Conservation (phyloP, 768 basidiomycete species). For the Daedaleopsis sinensis region DNA sequence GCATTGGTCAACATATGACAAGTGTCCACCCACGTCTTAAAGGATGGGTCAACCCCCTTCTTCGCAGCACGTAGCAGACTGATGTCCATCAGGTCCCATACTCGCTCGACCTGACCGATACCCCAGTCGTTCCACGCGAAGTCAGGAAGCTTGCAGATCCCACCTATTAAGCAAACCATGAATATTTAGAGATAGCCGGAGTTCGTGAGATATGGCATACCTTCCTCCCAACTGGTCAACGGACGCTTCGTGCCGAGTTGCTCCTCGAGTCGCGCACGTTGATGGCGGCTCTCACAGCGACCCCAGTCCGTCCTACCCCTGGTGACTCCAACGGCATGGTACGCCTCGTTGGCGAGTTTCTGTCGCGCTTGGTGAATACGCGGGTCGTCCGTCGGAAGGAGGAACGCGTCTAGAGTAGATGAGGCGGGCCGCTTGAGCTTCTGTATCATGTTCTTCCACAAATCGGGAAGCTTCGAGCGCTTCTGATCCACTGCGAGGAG, state of each 20-base stretch:
- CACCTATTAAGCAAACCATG: constrained; percentile 47
- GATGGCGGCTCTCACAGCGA: constrained; percentile 91
- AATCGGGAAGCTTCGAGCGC: constrained; percentile 57
- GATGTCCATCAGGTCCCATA: constrained; percentile 96
- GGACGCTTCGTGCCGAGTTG: constrained; percentile 81
- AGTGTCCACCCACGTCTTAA: constrained; percentile 70
- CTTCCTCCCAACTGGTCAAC: constrained; percentile 92
- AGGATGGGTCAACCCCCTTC: constrained; percentile 81
- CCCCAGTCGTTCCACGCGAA: constrained; percentile 97
- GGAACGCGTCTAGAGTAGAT: constrained; percentile 86
- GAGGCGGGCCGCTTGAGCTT: constrained; percentile 84
- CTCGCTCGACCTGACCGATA: constrained; percentile 88
- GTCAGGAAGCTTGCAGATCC: constrained; percentile 82
- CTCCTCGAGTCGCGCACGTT: constrained; percentile 84
- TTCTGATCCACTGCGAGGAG: constrained; percentile 77
- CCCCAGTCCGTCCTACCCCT: constrained; percentile 87
- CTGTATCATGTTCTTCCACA: constrained; percentile 67
- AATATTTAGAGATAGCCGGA: too few relatives aligned
- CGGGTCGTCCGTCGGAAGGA: constrained; percentile 89
- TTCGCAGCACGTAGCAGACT: constrained; percentile 79
- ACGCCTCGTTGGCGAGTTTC: constrained; percentile 74
- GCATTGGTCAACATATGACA: not conserved
- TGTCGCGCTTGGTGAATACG: constrained; percentile 89
- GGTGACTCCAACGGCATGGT: constrained; percentile 63
- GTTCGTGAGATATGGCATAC: constrained; percentile 36